Evolutionary conservation across 2,329 filamentous ascomycete species (phyloP).

Genomic region (Talaromyces albobiverticillius): DNA sequence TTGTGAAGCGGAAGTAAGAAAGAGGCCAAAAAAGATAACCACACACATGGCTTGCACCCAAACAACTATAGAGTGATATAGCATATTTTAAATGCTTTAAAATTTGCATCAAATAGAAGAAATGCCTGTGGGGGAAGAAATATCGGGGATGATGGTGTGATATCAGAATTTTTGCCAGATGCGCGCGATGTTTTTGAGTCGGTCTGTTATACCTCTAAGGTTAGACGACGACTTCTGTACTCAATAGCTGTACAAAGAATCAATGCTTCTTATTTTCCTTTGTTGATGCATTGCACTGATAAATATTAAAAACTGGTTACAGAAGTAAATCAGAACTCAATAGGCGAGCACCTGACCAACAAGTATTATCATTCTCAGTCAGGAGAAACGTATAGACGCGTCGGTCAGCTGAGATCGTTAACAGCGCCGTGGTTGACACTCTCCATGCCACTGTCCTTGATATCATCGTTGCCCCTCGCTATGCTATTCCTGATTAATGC

Average conservation of each 20-base stretch:
- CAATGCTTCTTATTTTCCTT: constrained; percentile 18
- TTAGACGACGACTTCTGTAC: constrained; percentile 26
- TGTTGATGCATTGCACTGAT: not conserved
- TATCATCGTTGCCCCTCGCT: too few relatives aligned
- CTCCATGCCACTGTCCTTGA: too few relatives aligned
- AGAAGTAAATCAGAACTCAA: too few relatives aligned
- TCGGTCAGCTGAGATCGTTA: too few relatives aligned
- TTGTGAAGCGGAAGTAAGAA: constrained; percentile 49
- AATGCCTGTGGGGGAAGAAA: too few relatives aligned
- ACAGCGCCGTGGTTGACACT: too few relatives aligned
- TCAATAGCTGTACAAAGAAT: constrained; percentile 42
- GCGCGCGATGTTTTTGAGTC: not conserved
- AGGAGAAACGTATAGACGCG: too few relatives aligned
- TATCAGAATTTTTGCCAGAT: not conserved
- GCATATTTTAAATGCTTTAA: not conserved
- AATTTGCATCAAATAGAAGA: not conserved
- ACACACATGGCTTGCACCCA: constrained; percentile 14
- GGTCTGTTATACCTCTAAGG: not conserved
- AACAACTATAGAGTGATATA: not conserved
- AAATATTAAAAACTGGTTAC: too few relatives aligned
- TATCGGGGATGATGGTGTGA: constrained; percentile 15
- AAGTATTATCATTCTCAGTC: too few relatives aligned
- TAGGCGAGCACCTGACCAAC: too few relatives aligned
- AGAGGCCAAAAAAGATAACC: constrained; percentile 15
- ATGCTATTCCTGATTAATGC: too few relatives aligned